Percentiles rank a stretch among this genome's conserved stretches.
These are phyloP conservation scores for Naganishia sp. DNA, from an alignment of 1,284 basidiomycete species.

Conservation along the genomic window DNA sequence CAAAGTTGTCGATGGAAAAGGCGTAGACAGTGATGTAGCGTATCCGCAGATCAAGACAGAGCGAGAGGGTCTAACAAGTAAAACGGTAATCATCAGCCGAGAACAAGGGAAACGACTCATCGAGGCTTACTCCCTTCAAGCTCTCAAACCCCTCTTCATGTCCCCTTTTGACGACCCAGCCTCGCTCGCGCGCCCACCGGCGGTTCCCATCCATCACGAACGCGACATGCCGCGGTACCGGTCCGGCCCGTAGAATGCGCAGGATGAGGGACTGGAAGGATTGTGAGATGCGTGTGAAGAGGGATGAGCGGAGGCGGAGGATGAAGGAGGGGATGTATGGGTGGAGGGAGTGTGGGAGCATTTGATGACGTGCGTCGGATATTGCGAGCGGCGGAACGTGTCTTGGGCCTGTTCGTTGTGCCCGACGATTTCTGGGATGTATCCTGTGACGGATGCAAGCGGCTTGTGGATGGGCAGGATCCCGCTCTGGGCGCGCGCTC, in stretches of 20 bases:
- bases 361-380: not conserved
- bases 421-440: not conserved
- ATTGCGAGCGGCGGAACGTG: not conserved
- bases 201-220: conserved; percentile 99
- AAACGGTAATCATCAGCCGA: not conserved
- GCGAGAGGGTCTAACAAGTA: conserved; percentile 64
- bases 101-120: not conserved
- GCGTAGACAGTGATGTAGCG: conserved; percentile 89
- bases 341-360: not conserved
- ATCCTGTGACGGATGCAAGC: not conserved
- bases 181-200: conserved; percentile 75
- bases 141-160: conserved; percentile 85
- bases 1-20: conserved; percentile 97
- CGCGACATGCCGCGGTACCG: conserved; percentile 86
- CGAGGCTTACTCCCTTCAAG: conserved; percentile 68
- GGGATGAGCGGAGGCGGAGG: not conserved
- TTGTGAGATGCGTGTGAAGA: not conserved
- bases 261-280: conserved; percentile 56
- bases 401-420: not conserved
- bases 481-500: too few species aligned
- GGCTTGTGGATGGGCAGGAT: not conserved
- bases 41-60: conserved; percentile 74
- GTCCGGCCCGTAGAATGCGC: conserved; percentile 71
- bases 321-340: not conserved
- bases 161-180: conserved; percentile 69